Evolutionary conservation across 768 basidiomycete genomes (phyloP).

Genomic region (Vishniacozyma victoriae): DNA sequence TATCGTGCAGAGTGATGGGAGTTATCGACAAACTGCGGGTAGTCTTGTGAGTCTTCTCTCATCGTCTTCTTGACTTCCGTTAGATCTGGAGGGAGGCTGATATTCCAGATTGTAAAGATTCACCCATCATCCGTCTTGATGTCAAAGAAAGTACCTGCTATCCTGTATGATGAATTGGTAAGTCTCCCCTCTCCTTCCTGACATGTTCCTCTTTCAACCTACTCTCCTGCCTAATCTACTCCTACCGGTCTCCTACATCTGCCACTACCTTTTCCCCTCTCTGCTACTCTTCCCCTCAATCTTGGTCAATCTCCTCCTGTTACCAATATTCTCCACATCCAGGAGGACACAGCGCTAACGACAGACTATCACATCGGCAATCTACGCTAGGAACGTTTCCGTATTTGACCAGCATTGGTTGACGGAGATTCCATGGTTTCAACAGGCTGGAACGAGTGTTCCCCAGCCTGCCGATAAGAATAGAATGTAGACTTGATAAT

Average conservation of each 20-base stretch:
- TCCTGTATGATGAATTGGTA: conserved; percentile 91
- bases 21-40: conserved; percentile 63
- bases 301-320: background rate
- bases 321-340: background rate
- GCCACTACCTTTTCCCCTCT: background rate
- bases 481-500: too few species aligned
- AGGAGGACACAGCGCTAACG: background rate
- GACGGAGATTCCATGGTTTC: conserved; percentile 31
- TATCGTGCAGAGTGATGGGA: conserved; percentile 73
- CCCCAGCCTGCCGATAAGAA: conserved; percentile 1
- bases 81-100: background rate
- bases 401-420: conserved; percentile 61
- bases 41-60: conserved; percentile 39
- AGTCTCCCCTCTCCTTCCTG: conserved; percentile 37
- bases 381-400: conserved; percentile 90
- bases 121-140: conserved; percentile 80
- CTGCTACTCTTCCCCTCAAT: background rate
- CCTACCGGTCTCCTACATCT: conserved; percentile 59
- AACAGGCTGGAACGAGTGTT: conserved; percentile 15
- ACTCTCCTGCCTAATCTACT: conserved; percentile 51
- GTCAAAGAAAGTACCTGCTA: conserved; percentile 74
- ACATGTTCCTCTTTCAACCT: background rate
- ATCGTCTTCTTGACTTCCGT: background rate
- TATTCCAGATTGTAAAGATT: conserved; percentile 68
- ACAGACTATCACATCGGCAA: conserved; percentile 50